Evolutionary conservation across 208 protist species (phyloP).

Genomic region (Angomonas deanei): DNA sequence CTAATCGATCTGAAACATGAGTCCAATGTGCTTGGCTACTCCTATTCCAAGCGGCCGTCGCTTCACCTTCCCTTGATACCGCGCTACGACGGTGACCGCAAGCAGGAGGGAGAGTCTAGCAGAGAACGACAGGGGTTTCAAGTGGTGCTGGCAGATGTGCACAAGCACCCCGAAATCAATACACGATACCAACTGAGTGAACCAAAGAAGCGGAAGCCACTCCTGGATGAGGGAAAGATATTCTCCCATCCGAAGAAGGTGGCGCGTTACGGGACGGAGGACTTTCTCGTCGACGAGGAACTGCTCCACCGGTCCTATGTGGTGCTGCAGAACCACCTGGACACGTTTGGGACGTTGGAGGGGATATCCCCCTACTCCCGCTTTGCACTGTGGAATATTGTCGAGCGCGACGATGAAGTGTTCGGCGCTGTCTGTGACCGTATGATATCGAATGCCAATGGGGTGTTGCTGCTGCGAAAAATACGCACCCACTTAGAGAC

Average conservation of each 20-base stretch:
- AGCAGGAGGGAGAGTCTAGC: constrained; percentile 45
- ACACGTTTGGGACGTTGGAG: constrained; percentile 59
- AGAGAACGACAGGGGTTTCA: constrained; percentile 45
- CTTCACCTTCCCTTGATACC: constrained; percentile 33
- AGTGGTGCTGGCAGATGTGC: constrained; percentile 44
- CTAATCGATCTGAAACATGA: constrained; percentile 22
- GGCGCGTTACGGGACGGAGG: constrained; percentile 61
- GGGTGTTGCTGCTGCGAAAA: constrained; percentile 20
- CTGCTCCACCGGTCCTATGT: constrained; percentile 66
- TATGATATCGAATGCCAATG: constrained; percentile 14
- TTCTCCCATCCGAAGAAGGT: constrained; percentile 83
- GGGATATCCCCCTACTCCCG: constrained; percentile 66
- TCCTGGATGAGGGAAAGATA: constrained; percentile 79
- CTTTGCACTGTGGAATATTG: constrained; percentile 51
- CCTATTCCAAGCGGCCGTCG: constrained; percentile 54
- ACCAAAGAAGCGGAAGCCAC: constrained; percentile 53
- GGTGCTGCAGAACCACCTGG: constrained; percentile 53
- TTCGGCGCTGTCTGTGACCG: constrained; percentile 44
- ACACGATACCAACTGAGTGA: constrained; percentile 74
- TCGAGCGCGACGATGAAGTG: constrained; percentile 52
- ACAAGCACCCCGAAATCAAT: constrained; percentile 68
- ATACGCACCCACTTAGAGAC: constrained; percentile 17
- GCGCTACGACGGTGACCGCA: constrained; percentile 70
- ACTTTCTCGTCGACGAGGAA: constrained; percentile 85
- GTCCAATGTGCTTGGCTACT: constrained; percentile 54